Base-by-base conservation (phyloP, 352 stramenopile species). In the Thraustochytrium striatum region DNA sequence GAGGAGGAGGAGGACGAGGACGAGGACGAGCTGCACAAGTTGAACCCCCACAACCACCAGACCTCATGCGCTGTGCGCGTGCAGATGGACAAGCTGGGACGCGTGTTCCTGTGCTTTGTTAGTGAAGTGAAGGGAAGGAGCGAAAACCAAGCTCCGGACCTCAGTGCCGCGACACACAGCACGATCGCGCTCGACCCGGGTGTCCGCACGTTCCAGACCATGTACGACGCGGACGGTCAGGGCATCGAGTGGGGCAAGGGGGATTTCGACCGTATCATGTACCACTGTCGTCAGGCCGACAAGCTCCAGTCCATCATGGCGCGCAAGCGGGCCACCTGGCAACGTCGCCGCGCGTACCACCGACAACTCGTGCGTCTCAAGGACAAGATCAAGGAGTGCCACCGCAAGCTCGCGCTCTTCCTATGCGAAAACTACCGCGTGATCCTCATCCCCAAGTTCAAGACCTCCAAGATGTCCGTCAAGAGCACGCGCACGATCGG, bases 351-450 rank as follows among this genome's bases (percentile, higher is more conserved):
- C 1, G 58, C 58, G 0, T 69, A 33, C 25, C 58, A 9, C 58
- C 38, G 44, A 33, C 38, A 44, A 1, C 44, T 43, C 2, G 9
- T 43, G 2, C 58, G 25, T 33, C 38, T 69, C 0, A 25, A 33
- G 0, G 5, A 3, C 2, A 0, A 44, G 25, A 33, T 69, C 58
- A 44, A 3, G 0, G 58, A 69, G 1, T 9, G 38, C 25, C 58
- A 69, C 58, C 38, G 1, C 0, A 69, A 69, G 58, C 2, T 69
- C 0, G 58, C 58, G 0, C 0, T 33, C 0, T 69, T 25, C 25
- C 58, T 69, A 0, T 69, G 58, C 58, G 25, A 59, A 1, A 69
- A 69, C 25, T 43, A 69, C 25, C 58, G 58, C 7, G 58, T 69
- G 0, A 3, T 69, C 2, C 38, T 69, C 2, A 1, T 69, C 58